Percentiles rank a stretch among this genome's conserved stretches.
Evolutionary conservation across 257 asterid species (phyloP).

Genomic region (Solanum megistacrolobum): DNA sequence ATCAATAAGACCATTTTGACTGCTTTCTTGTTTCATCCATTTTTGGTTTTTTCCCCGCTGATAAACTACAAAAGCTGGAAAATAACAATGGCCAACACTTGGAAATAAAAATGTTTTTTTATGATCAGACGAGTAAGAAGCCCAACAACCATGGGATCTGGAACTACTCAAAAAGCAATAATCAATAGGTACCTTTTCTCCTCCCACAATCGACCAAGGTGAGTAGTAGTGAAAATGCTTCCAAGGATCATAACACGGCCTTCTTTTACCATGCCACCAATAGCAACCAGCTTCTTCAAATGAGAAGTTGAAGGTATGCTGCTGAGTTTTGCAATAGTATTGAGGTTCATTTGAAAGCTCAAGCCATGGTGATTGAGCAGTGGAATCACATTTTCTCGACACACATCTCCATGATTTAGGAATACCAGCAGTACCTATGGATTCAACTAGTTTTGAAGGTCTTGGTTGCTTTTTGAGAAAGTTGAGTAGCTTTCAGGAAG

Average conservation of each 20-base stretch:
- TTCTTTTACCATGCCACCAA: not conserved
- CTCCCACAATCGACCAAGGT: not conserved
- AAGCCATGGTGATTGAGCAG: not conserved
- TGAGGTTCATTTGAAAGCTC: not conserved
- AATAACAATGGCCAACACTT: not conserved
- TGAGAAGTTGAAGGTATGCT: not conserved
- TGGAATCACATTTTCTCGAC: conserved; percentile 4
- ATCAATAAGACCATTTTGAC: conserved; percentile 1
- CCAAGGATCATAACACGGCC: not conserved
- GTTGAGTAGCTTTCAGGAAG: conserved; percentile 1
- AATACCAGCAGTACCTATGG: not conserved
- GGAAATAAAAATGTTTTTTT: not conserved
- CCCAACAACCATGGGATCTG: not conserved
- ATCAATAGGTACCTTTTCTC: not conserved
- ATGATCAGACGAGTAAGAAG: not conserved
- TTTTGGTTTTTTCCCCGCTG: not conserved
- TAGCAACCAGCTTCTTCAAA: not conserved
- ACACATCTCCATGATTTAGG: not conserved
- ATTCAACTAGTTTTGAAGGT: not conserved
- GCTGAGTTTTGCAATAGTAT: not conserved
- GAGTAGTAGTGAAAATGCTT: conserved; percentile 1
- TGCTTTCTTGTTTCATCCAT: conserved; percentile 12
- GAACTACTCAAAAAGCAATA: not conserved
- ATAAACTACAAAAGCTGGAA: conserved; percentile 4
- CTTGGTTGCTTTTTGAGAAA: not conserved